Percentiles rank a stretch among this genome's conserved stretches.
These are phyloP conservation scores for Pyracantha coccinea DNA, from an alignment of 331 rosid genomes.

Conservation along the genomic window DNA sequence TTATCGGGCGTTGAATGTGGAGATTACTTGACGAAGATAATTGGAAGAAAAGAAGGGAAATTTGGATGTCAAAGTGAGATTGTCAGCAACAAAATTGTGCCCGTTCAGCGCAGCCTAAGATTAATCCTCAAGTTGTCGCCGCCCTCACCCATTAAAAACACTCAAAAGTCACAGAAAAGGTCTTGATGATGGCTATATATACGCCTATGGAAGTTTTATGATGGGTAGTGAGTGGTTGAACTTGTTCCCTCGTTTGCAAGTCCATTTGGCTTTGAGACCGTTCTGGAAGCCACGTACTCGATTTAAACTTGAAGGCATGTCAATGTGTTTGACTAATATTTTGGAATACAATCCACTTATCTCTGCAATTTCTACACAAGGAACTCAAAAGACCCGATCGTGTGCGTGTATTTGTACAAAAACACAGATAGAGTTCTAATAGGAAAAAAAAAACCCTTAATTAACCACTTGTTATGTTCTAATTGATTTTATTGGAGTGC, in stretches of 20 bases:
- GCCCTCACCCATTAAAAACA: conserved; percentile 7
- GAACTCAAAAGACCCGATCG: too few species aligned
- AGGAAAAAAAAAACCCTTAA: too few species aligned
- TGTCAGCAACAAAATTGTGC: background rate
- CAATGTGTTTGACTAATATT: too few species aligned
- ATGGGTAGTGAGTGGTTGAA: background rate
- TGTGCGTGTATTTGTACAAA: too few species aligned
- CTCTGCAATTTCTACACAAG: too few species aligned
- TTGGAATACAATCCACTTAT: too few species aligned
- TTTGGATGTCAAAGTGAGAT: background rate
- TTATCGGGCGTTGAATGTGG: background rate
- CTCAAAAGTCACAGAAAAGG: background rate
- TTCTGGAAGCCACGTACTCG: background rate
- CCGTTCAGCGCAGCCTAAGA: background rate
- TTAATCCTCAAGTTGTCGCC: background rate
- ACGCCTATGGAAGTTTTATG: background rate
- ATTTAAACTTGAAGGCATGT: too few species aligned
- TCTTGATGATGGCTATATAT: too few species aligned
- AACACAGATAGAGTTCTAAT: too few species aligned
- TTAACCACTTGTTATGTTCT: too few species aligned
- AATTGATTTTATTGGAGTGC: too few species aligned
- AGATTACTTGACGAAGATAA: conserved; percentile 5
- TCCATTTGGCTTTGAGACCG: background rate
- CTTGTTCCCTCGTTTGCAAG: background rate
- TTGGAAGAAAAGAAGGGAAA: background rate